These are phyloP conservation scores for Aspergillus wentii DNA, from an alignment of 495 filamentous ascomycete species.

Conservation along the genomic window DNA sequence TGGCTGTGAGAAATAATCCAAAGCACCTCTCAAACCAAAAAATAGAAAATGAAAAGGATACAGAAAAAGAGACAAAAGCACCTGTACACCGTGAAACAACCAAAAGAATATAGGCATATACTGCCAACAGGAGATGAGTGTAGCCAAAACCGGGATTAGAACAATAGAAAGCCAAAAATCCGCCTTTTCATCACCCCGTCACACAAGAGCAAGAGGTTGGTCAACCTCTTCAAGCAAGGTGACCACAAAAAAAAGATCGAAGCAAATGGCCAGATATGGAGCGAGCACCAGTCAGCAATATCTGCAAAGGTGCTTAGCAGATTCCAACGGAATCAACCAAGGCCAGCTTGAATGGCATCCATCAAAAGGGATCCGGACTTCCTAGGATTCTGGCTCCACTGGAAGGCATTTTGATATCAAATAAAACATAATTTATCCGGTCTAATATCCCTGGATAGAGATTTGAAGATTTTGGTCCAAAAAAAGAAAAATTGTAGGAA, in stretches of 20 bases:
- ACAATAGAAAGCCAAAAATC: conserved; percentile 28
- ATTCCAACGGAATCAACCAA: conserved; percentile 11
- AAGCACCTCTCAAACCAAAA: conserved; percentile 10
- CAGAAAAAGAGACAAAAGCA: conserved; percentile 14
- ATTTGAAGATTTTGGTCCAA: conserved; percentile 6
- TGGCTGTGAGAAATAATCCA: conserved; percentile 16
- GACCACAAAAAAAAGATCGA: conserved; percentile 1
- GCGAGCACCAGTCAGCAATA: conserved; percentile 7
- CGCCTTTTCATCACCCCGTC: conserved; percentile 27
- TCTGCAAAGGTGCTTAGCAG: conserved; percentile 6
- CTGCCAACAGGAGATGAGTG: too few relatives aligned
- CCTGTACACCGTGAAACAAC: conserved; percentile 27
- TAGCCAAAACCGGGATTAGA: conserved; percentile 17
- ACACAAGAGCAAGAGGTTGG: conserved; percentile 16
- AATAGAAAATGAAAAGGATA: conserved; percentile 12
- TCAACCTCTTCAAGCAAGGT: conserved; percentile 20
- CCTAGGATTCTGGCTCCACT: conserved; percentile 13
- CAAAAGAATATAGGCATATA: conserved; percentile 8
- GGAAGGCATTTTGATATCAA: conserved; percentile 15
- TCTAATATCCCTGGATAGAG: conserved; percentile 12
- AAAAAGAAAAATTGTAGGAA: conserved; percentile 9
- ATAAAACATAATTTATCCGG: conserved; percentile 17
- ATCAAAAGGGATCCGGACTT: conserved; percentile 16
- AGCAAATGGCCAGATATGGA: conserved; percentile 9
- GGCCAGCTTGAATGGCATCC: conserved; percentile 14